Percentiles rank a stretch among this genome's conserved stretches.
phyloP scores from a whole-genome alignment of 345 rosid species.

The Eucalyptus erythrocorys region DNA sequence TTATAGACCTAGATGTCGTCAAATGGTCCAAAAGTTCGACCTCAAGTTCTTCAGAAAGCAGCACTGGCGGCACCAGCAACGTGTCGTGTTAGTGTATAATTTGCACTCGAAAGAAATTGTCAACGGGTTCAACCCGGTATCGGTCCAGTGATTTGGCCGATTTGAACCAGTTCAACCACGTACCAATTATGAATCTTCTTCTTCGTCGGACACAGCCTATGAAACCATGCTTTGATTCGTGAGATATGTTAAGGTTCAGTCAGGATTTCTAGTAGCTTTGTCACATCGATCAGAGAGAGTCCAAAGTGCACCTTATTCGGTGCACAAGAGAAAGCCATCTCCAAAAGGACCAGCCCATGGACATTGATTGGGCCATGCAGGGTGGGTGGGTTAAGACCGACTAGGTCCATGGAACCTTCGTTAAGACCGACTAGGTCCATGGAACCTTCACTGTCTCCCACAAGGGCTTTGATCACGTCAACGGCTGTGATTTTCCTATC shows the following conservation, averaged over 20 bases:
- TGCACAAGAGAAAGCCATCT: constrained; percentile 14
- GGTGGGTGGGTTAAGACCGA: constrained; percentile 19
- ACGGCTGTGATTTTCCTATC: background rate
- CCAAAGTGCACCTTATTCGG: constrained; percentile 8
- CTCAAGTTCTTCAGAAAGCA: too few species aligned
- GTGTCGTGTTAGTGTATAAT: too few species aligned
- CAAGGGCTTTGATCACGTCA: background rate
- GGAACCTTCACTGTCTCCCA: constrained; percentile 1
- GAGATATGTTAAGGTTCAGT: background rate
- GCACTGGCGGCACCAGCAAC: too few species aligned
- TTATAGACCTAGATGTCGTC: too few species aligned
- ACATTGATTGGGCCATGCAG: constrained; percentile 30
- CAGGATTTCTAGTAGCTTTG: constrained; percentile 26
- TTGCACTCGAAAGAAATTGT: too few species aligned
- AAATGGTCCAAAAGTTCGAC: too few species aligned
- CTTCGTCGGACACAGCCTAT: background rate
- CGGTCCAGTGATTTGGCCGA: too few species aligned
- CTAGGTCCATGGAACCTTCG: constrained; percentile 18
- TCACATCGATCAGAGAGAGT: constrained; percentile 2
- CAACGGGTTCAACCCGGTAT: too few species aligned
- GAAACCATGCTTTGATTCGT: background rate
- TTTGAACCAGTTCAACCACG: too few species aligned
- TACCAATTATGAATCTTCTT: too few species aligned
- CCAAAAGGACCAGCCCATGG: constrained; percentile 35
- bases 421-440: constrained; percentile 24